Evolutionary conservation across 2,329 filamentous ascomycete species (phyloP).

Genomic region (Neonectria faginata): DNA sequence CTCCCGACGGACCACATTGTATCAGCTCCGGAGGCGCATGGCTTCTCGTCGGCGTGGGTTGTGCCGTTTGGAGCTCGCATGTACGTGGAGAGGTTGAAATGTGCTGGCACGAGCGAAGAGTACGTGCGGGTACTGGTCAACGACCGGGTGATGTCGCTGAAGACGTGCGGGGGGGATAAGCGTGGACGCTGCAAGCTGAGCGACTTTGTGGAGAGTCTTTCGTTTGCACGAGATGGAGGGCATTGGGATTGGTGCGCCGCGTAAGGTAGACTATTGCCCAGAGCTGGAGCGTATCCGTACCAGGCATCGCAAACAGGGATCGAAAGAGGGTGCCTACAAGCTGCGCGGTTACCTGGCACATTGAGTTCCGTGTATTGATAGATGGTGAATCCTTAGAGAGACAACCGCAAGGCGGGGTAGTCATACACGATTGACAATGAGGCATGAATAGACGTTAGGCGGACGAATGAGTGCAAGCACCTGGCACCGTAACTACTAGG

Average conservation of each 20-base stretch:
- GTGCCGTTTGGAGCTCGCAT: conserved; percentile 85
- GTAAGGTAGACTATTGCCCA: background rate
- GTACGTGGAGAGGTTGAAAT: conserved; percentile 90
- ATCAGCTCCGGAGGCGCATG: conserved; percentile 65
- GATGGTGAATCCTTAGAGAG: background rate
- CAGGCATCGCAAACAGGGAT: background rate
- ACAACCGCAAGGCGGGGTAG: background rate
- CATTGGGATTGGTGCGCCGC: conserved; percentile 67
- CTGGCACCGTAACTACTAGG: background rate
- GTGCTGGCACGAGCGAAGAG: conserved; percentile 68
- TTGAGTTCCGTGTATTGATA: background rate
- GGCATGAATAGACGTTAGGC: background rate
- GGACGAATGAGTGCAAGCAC: background rate
- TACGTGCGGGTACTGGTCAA: conserved; percentile 85
- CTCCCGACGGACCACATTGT: conserved; percentile 64
- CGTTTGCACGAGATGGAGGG: conserved; percentile 78
- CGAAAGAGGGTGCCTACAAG: background rate
- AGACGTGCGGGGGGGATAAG: conserved; percentile 76
- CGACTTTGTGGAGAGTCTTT: conserved; percentile 79
- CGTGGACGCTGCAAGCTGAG: conserved; percentile 77
- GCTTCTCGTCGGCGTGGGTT: conserved; percentile 81
- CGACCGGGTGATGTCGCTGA: conserved; percentile 80
- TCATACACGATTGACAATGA: background rate
- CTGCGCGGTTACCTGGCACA: background rate
- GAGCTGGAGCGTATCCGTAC: background rate